phyloP scores from a whole-genome alignment of 2,329 filamentous ascomycete genomes.

The Hymenoscyphus occultus region DNA sequence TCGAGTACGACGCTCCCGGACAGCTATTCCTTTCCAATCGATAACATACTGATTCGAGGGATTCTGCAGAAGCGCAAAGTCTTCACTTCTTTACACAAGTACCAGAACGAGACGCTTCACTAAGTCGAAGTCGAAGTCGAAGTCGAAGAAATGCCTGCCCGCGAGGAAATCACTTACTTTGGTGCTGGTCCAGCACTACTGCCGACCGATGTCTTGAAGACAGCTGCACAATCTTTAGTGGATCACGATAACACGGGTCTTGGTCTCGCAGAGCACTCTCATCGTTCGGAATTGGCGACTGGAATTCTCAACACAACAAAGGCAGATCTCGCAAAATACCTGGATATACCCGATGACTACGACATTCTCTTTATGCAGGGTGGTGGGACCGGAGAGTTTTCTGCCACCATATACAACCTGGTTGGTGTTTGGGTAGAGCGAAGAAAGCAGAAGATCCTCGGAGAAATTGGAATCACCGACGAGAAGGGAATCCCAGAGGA shows the following conservation, averaged over 20 bases:
- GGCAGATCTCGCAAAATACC: conserved; percentile 65
- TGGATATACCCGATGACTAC: conserved; percentile 83
- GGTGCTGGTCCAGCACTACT: conserved; percentile 87
- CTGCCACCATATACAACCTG: conserved; percentile 79
- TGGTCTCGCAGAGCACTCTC: conserved; percentile 85
- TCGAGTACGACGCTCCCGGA: not conserved
- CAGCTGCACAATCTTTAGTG: conserved; percentile 71
- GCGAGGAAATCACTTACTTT: conserved; percentile 79
- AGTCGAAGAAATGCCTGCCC: conserved; percentile 56
- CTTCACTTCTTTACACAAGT: not conserved
- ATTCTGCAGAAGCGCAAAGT: not conserved
- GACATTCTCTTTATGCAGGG: conserved; percentile 86
- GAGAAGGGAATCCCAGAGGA: conserved; percentile 52
- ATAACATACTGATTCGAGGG: not conserved
- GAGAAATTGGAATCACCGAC: conserved; percentile 47
- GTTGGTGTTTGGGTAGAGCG: conserved; percentile 77
- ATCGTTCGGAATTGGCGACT: conserved; percentile 76
- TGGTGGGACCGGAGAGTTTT: conserved; percentile 83
- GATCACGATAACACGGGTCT: conserved; percentile 81
- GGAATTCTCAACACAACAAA: conserved; percentile 79
- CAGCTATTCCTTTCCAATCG: not conserved
- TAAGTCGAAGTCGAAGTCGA: not conserved
- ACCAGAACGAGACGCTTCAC: not conserved
- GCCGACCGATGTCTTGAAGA: conserved; percentile 76
- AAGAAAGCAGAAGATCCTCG: conserved; percentile 57